Percentiles rank a stretch among this genome's conserved stretches.
These are phyloP conservation scores for Seminavis robusta DNA, from an alignment of 108 stramenopile species.

Conservation along the genomic window DNA sequence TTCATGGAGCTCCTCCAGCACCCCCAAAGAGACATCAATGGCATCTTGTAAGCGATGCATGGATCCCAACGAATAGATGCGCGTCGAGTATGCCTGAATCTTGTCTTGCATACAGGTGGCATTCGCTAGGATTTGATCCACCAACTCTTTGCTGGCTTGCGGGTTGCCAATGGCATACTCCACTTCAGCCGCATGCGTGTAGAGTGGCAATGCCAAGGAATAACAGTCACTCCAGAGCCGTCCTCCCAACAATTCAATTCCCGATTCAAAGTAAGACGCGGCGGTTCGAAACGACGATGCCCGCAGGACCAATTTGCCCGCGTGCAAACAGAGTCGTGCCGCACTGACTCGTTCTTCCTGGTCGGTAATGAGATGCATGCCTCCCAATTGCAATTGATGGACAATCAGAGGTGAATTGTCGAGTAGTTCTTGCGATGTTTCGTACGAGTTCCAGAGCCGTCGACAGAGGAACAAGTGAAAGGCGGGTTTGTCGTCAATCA, in stretches of 20 bases:
- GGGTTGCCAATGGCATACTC: constrained; percentile 10
- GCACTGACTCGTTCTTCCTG: constrained; percentile 2
- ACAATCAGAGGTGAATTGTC: constrained; percentile 2
- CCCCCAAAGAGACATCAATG: no score
- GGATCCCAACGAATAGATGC: constrained; percentile 17
- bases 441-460: neutral
- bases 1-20: no score
- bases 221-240: constrained; percentile 11
- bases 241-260: constrained; percentile 6
- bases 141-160: neutral
- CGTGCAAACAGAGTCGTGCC: constrained; percentile 8
- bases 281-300: constrained; percentile 7
- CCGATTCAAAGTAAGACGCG: neutral
- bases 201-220: constrained; percentile 5
- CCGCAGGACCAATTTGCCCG: constrained; percentile 3
- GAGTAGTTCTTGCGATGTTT: neutral
- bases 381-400: neutral
- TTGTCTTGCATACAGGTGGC: constrained; percentile 29
- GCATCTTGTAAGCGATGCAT: no score
- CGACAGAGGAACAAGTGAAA: constrained; percentile 7
- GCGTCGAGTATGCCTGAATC: constrained; percentile 26
- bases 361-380: neutral
- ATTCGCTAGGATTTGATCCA: constrained; percentile 9
- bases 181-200: constrained; percentile 9
- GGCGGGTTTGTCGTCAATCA: constrained; percentile 10